Evolutionary conservation across 768 basidiomycete genomes (phyloP).

Genomic region (Candolleomyces eurysporus): DNA sequence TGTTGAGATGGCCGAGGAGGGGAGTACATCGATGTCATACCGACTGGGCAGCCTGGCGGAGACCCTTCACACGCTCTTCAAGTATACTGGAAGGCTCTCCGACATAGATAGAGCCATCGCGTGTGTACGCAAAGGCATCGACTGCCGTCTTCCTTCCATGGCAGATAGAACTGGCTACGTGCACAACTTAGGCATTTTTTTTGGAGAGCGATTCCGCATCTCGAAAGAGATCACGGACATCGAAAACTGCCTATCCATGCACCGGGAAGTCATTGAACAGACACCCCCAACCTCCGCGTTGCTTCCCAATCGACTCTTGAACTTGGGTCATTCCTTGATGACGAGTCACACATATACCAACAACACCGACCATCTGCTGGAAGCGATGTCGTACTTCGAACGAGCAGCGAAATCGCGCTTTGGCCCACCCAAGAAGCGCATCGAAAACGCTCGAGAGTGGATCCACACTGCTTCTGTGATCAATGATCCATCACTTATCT

Average conservation of each 20-base stretch:
- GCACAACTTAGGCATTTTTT: neutral
- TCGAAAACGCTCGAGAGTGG: too few species aligned
- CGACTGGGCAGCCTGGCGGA: neutral
- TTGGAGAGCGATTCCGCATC: neutral
- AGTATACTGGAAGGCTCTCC: neutral
- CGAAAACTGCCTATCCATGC: neutral
- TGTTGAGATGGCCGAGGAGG: neutral
- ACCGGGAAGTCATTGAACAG: neutral
- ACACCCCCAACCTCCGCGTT: neutral
- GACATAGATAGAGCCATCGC: neutral
- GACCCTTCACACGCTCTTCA: neutral
- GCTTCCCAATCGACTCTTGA: neutral
- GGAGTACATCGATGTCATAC: neutral
- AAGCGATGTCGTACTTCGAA: too few species aligned
- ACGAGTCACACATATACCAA: too few species aligned
- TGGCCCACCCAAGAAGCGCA: too few species aligned
- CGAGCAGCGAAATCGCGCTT: too few species aligned
- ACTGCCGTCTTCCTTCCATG: neutral
- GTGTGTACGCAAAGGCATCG: neutral
- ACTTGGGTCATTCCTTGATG: too few species aligned
- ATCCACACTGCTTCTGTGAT: too few species aligned
- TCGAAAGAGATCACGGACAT: neutral
- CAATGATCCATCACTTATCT: too few species aligned
- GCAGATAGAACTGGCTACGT: neutral
- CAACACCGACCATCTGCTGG: too few species aligned